Evolutionary conservation across 768 basidiomycete species (phyloP), one percentile per base, ranked within the genome.

Genomic region (Russula lepida): DNA sequence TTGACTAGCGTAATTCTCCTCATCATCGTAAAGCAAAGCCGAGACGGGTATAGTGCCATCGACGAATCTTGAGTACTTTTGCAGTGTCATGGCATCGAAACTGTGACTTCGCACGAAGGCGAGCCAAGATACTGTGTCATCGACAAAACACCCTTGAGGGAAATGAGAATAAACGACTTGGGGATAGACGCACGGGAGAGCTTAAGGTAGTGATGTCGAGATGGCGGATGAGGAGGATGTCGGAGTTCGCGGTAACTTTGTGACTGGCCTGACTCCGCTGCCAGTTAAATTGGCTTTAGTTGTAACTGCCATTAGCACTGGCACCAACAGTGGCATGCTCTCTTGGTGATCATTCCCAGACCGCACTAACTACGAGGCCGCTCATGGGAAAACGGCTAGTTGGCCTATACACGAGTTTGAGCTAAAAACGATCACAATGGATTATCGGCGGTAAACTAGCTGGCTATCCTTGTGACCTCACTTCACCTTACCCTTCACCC

Each of bases 21-120:
- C 95, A 58, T 93, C 91, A 15, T 81, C 78, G 69, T 90, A 93
- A 0, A 94, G 77, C 17, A 90, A 76, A 1, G 89, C 90, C 25
- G 77, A 78, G 17, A 92, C 76, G 5, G 92, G 91, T 44, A 92
- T 89, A 0, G 86, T 84, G 23, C 89, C 89, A 64, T 92, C 89
- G 5, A 89, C 75, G 25, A 74, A 65, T 67, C 72, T 74, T 41
- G 83, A 80, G 70, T 78, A 84, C 41, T 81, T 78, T 64, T 78
- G 79, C 33, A 88, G 72, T 37, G 33, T 49, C 65, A 66, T 66
- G 8, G 41, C 54, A 41, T 35, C 25, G 23, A 19, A 32, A 39
- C 13, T 12, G 53, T 28, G 39, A 43, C 19, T 8, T 28, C 6
- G 15, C 12, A 23, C 28, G 17, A 23, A 23, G 21, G 33, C 19